Evolutionary conservation across 257 asterid species (phyloP), one percentile per base, ranked within the genome.

Genomic region (Anisodus acutangulus): DNA sequence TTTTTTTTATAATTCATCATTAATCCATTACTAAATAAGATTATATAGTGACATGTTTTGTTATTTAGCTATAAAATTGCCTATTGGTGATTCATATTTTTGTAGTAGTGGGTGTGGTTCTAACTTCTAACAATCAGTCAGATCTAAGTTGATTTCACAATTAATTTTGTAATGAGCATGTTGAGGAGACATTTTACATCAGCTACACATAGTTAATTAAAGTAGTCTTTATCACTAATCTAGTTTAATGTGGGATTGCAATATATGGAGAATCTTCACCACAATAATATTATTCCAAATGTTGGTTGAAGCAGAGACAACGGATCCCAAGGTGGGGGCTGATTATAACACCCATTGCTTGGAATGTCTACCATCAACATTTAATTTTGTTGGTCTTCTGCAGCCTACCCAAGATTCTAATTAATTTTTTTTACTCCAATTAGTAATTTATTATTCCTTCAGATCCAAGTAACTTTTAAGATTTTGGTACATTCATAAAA

Each of bases 221-320:
- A 43, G 41, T 72, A 31, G 9, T 83, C 26, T 43, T 54, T 37
- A 57, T 74, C 72, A 45, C 39, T 82, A 76, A 78, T 78, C 58
- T 58, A 35, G 39, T 67, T 45, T 79, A 67, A 78, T 68, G 72
- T 58, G 84, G 83, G 68, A 51, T 49, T 83, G 90, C 87, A 85
- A 86, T 86, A 90, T 86, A 57, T 86, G 74, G 88, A 86, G 91
- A 93, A 91, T 93, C 92, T 93, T 90, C 84, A 88, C 84, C 90
- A 89, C 94, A 93, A 90, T 91, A 87, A 89, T 91, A 88, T 83
- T 90, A 94, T 94, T 94, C 96, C 88, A 83, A 78, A 93, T 93
- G 98, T 91, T 89, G 96, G 98, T 91, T 88, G 97, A 90, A 89
- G 85, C 5, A 69, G 93, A 86, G 98, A 93, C 98, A 93, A 79